Base-by-base conservation (phyloP, 2,329 filamentous ascomycete species). In the Cladophialophora chaetospira region DNA sequence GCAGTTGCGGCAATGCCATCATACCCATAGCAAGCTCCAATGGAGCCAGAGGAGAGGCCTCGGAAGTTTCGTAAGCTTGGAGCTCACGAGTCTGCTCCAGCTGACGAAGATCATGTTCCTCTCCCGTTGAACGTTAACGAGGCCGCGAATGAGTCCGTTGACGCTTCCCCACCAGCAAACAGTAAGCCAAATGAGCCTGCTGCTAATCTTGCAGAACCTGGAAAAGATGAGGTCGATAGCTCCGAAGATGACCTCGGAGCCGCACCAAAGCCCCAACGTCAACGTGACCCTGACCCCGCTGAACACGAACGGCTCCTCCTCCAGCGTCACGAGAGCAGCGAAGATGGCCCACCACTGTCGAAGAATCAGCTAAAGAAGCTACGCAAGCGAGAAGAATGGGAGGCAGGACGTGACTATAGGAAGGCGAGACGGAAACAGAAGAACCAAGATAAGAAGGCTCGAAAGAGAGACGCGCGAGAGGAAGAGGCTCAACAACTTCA, bases 301-400 rank as follows among this genome's bases (percentile, higher is more conserved):
- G 19, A 29, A 29, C 38, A 53, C 21, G 38, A 25, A 19, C 31
- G 26, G 25, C 46, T 29, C 3, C n/a, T 28, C n/a, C 48, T 17
- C 5, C 35, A 35, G 25, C 38, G 49, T 17, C 28, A 44, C n/a
- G 42, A 47, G 36, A 42, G 61, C 40, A 50, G 43, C 19, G 45
- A 58, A 6, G 23, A 36, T 10, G 5, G 38, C 4, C 45, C 61
- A 40, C 53, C 53, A 17, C 52, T 97, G 49, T 96, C 93, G 15
- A 97, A 97, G 69, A 95, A 87, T 67, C 88, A 93, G 65, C 77
- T 88, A 58, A 96, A 96, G 73, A 93, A 91, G 68, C 77, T 91
- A 50, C 84, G 82, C 59, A 86, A 85, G 53, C 80, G 84, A 62
- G 80, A 89, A 68, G 78, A 83, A 69, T 96, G 89, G 88, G 91